phyloP scores from a whole-genome alignment of 2,329 filamentous ascomycete species.

The Botrytis byssoidea region DNA sequence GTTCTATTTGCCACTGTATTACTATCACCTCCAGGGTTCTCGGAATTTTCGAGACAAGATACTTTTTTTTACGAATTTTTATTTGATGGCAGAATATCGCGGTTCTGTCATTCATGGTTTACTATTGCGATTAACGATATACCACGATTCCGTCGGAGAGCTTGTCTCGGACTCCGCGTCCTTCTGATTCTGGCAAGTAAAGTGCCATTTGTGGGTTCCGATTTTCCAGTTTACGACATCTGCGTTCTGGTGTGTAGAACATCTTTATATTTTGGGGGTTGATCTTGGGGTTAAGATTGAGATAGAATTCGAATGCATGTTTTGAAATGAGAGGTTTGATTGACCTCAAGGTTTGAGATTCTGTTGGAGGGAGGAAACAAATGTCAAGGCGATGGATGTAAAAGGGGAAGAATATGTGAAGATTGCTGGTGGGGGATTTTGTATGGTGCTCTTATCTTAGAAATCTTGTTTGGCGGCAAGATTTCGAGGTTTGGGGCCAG shows the following conservation, averaged over 20 bases:
- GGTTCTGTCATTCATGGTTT: neutral
- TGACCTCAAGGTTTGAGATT: neutral
- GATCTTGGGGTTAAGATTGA: neutral
- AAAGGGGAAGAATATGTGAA: neutral
- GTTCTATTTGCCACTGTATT: neutral
- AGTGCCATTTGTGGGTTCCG: neutral
- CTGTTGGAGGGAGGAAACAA: neutral
- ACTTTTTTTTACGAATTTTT: neutral
- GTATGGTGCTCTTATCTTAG: neutral
- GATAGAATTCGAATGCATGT: neutral
- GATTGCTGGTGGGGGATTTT: neutral
- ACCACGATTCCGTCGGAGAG: neutral
- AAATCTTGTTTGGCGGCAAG: neutral
- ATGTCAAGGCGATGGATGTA: neutral
- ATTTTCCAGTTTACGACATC: neutral
- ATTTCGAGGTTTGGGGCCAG: neutral
- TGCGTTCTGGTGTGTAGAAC: neutral
- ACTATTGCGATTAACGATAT: neutral
- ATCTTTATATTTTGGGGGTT: neutral
- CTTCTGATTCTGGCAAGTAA: neutral
- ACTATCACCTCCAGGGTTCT: too few relatives aligned
- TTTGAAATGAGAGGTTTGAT: neutral
- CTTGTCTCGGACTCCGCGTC: too few relatives aligned
- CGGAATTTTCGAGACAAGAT: fast-evolving
- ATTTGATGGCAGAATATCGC: neutral